These are phyloP conservation scores for Alternaria consortialis DNA, from an alignment of 2,329 filamentous ascomycete species.

Conservation along the genomic window DNA sequence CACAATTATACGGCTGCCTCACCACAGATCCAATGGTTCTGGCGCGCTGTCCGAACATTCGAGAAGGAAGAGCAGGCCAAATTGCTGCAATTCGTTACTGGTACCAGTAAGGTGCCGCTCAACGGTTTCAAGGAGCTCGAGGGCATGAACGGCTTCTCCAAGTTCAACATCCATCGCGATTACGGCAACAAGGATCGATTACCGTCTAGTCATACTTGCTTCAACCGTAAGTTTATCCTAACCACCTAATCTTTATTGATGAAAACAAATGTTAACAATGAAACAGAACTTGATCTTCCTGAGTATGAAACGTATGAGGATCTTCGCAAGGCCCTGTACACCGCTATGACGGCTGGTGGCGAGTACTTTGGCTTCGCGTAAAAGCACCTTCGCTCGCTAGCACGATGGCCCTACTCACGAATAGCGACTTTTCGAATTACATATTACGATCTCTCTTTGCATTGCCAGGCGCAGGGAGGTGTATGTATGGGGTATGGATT, in stretches of 20 bases:
- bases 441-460: constrained; percentile 34
- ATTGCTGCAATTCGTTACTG: constrained; percentile 95
- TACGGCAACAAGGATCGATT: constrained; percentile 96
- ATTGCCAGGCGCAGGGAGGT: constrained; percentile 43
- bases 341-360: constrained; percentile 96
- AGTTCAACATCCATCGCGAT: constrained; percentile 98
- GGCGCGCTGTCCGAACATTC: constrained; percentile 94
- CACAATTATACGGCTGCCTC: constrained; percentile 96
- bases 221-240: constrained; percentile 82
- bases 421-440: constrained; percentile 19
- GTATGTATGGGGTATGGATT: constrained; percentile 15
- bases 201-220: constrained; percentile 97
- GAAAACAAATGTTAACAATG: constrained; percentile 45
- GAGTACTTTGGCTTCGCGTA: constrained; percentile 98
- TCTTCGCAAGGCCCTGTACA: constrained; percentile 86
- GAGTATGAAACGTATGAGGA: constrained; percentile 97
- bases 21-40: constrained; percentile 99
- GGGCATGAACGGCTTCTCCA: constrained; percentile 97
- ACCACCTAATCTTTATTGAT: neutral
- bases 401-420: constrained; percentile 4
- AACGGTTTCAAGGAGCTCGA: constrained; percentile 99
- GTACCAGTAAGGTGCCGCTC: constrained; percentile 96
- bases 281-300: constrained; percentile 89
- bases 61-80: constrained; percentile 99
- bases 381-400: constrained; percentile 24